Base-by-base conservation (phyloP, 805 yeast species). In the Pichia eremophila region DNA sequence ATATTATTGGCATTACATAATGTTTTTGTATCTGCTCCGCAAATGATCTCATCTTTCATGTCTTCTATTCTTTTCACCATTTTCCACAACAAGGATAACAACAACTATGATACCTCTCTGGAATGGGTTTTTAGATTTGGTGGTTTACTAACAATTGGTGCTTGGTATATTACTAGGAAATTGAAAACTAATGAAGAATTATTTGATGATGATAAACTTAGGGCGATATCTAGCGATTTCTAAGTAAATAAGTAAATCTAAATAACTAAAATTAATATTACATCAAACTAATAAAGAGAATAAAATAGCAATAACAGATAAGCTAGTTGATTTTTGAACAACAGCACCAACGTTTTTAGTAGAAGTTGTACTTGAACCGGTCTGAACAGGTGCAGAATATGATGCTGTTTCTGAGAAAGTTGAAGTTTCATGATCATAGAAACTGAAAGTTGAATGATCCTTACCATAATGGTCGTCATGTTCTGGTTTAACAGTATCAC, bases 91-190 rank as follows among this genome's bases (percentile, higher is more conserved):
- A 50, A 46, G 29, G 18, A 46, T 14, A 62, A 58, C 37, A 65
- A 59, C 12, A 53, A 53, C 3, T 65, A 56, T 46, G 77, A 73
- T 52, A 61, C 63, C 41, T 70, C 77, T 29, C 54, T 78, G 36
- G 79, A 74, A 1, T 78, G 83, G 83, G 77, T 75, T 2, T 78
- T 76, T 57, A 58, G 81, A 46, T 64, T 76, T 47, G 80, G 82
- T 2, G 83, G 83, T 0, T 27, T 76, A 2, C 68, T 74, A 25
- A 64, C 80, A 3, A 51, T 74, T 15, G 72, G 72, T 3, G 81
- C 83, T 0, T 59, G 69, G 11, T 47, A 66, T 15, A 47, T 72
- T 11, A 71, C 77, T 52, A 50, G 63, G n/a, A 64, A 56, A 48
- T 66, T 77, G n/a, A 73, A 70, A 51, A 66, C 70, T 2, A 66